These are phyloP conservation scores for Ustilago tritici DNA, from an alignment of 1,284 basidiomycete genomes.

Conservation along the genomic window DNA sequence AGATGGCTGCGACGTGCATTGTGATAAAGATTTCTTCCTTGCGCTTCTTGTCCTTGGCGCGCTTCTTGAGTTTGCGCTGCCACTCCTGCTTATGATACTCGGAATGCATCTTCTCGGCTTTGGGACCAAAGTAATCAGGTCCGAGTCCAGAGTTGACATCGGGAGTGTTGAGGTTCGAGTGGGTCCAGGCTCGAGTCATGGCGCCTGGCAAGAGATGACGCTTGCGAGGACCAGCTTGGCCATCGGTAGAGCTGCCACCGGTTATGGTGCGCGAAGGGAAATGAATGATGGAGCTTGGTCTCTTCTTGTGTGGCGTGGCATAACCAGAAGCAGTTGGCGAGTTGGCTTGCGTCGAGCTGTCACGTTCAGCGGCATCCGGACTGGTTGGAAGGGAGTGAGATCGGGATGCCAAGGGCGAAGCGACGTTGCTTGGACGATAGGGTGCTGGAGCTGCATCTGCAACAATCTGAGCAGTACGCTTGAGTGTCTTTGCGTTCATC, in stretches of 20 bases:
- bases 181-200: conserved; percentile 47
- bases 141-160: conserved; percentile 40
- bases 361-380: conserved; percentile 29
- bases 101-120: conserved; percentile 45
- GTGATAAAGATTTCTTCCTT: conserved; percentile 75
- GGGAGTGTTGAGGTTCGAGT: conserved; percentile 58
- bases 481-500: conserved; percentile 68
- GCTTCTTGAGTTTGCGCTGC: conserved; percentile 66
- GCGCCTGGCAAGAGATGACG: conserved; percentile 30
- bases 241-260: conserved; percentile 40
- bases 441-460: conserved; percentile 62
- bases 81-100: conserved; percentile 59
- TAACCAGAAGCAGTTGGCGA: conserved; percentile 37
- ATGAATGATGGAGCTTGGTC: conserved; percentile 47
- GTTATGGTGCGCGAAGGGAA: conserved; percentile 47
- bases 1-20: conserved; percentile 86
- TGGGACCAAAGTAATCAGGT: conserved; percentile 61
- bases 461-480: conserved; percentile 66
- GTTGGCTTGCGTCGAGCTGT: conserved; percentile 46
- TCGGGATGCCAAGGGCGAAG: conserved; percentile 41
- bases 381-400: conserved; percentile 46
- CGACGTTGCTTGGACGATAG: conserved; percentile 39
- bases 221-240: conserved; percentile 15
- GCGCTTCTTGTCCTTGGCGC: conserved; percentile 63
- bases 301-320: conserved; percentile 48